A percentile compares a stretch with the other conserved stretches of the same genome.
These are phyloP conservation scores for Mycena venus DNA, from an alignment of 768 basidiomycete species.

Conservation along the genomic window DNA sequence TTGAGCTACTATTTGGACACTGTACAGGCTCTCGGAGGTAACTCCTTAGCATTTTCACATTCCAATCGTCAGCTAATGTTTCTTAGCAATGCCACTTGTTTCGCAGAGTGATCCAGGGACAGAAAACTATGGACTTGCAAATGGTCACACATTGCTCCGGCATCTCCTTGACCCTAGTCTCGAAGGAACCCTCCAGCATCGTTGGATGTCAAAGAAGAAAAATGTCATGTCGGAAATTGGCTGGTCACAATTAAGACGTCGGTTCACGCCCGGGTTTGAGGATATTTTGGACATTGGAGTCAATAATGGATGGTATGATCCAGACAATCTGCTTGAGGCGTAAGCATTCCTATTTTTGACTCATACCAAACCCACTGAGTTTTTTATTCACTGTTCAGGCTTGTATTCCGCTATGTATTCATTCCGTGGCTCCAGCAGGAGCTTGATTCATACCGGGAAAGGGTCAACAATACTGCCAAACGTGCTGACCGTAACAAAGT, in stretches of 20 bases:
- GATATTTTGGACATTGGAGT: slow-evolving; percentile 48
- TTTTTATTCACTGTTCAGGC: slow-evolving; percentile 15
- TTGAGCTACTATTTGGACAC: slow-evolving; percentile 42
- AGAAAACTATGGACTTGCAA: slow-evolving; percentile 54
- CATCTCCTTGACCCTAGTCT: slow-evolving; percentile 50
- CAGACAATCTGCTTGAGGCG: slow-evolving; percentile 36
- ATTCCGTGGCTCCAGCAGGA: slow-evolving; percentile 54
- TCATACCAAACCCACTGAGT: not conserved
- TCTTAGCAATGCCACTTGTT: slow-evolving; percentile 45
- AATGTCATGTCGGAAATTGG: slow-evolving; percentile 56
- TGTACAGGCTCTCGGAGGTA: slow-evolving; percentile 26
- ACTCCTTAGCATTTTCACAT: not conserved
- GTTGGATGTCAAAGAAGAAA: slow-evolving; percentile 46
- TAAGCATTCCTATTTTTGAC: slow-evolving; percentile 14
- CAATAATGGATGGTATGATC: slow-evolving; percentile 44
- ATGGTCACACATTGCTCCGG: slow-evolving; percentile 49
- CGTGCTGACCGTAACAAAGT: slow-evolving; percentile 45
- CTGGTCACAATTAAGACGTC: slow-evolving; percentile 50
- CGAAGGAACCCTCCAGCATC: slow-evolving; percentile 50
- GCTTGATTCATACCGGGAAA: slow-evolving; percentile 42
- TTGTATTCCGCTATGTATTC: slow-evolving; percentile 51
- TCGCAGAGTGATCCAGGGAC: slow-evolving; percentile 53
- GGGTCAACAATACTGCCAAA: slow-evolving; percentile 34
- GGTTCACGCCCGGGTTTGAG: slow-evolving; percentile 55
- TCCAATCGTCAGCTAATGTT: not conserved